Evolutionary conservation across 1,284 basidiomycete genomes (phyloP).

Genomic region (Porodaedalea pini): DNA sequence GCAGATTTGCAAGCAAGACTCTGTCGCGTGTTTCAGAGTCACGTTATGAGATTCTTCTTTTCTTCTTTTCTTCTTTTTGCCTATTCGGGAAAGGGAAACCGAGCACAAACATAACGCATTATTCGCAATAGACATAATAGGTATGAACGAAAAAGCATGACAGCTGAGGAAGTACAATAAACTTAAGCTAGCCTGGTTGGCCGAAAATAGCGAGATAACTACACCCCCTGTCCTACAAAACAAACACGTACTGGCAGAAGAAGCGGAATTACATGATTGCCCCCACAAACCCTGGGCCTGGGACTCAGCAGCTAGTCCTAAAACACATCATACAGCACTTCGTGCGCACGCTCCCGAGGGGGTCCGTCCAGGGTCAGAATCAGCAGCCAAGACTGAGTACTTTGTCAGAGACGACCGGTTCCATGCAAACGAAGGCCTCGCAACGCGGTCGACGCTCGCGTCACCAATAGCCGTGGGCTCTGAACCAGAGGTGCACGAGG

Average conservation of each 20-base stretch:
- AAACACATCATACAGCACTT: not conserved
- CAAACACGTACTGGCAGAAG: not conserved
- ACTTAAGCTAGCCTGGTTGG: not conserved
- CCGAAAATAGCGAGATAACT: conserved; percentile 6
- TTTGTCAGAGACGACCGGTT: not conserved
- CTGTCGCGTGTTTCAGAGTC: not conserved
- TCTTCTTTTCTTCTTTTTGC: not conserved
- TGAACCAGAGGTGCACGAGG: conserved; percentile 53
- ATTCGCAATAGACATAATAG: not conserved
- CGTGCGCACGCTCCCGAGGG: not conserved
- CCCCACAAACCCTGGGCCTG: not conserved
- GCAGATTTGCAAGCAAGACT: too few species aligned
- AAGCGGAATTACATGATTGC: conserved; percentile 13
- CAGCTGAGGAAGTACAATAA: not conserved
- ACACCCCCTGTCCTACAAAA: not conserved
- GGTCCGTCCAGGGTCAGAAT: too few species aligned
- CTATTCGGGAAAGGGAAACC: not conserved
- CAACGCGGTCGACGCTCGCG: too few species aligned
- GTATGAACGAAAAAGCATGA: not conserved
- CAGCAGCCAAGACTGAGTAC: too few species aligned
- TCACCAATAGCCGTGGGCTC: conserved; percentile 41
- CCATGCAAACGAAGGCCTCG: not conserved
- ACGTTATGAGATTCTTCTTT: not conserved
- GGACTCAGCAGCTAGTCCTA: conserved; percentile 2
- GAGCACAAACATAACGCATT: not conserved